Evolutionary conservation across 331 rosid genomes (phyloP).

Genomic region (Acacia pycnantha): DNA sequence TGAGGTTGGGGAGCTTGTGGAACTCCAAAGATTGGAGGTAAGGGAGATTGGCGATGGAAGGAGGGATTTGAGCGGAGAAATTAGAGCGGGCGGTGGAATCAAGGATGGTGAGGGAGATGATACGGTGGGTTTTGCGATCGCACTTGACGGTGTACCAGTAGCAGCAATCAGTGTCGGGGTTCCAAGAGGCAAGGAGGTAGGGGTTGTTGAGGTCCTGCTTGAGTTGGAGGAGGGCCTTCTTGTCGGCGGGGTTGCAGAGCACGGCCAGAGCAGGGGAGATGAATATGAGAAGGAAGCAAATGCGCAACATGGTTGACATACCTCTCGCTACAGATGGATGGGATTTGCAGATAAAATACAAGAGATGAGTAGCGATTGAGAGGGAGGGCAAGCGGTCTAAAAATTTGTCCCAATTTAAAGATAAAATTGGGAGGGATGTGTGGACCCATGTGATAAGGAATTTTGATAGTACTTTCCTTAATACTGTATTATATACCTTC

Average conservation of each 20-base stretch:
- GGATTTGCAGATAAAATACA: background rate
- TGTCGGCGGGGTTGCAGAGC: constrained; percentile 58
- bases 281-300: constrained; percentile 9
- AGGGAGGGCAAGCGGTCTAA: too few species aligned
- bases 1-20: constrained; percentile 54
- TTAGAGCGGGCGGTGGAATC: constrained; percentile 21
- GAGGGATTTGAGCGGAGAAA: constrained; percentile 53
- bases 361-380: too few species aligned
- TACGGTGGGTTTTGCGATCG: constrained; percentile 49
- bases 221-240: constrained; percentile 53
- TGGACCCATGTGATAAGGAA: too few species aligned
- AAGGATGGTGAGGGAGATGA: constrained; percentile 42
- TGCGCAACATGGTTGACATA: background rate
- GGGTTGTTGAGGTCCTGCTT: constrained; percentile 61
- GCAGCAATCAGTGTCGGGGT: constrained; percentile 61
- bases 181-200: constrained; percentile 59
- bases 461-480: too few species aligned
- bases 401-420: too few species aligned
- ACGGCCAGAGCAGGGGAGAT: constrained; percentile 34
- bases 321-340: background rate
- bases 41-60: constrained; percentile 58
- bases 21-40: constrained; percentile 43
- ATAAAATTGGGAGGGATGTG: too few species aligned
- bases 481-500: too few species aligned
- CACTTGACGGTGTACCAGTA: constrained; percentile 56